Evolutionary conservation across 345 rosid species (phyloP).

Genomic region (Syzygium grande): DNA sequence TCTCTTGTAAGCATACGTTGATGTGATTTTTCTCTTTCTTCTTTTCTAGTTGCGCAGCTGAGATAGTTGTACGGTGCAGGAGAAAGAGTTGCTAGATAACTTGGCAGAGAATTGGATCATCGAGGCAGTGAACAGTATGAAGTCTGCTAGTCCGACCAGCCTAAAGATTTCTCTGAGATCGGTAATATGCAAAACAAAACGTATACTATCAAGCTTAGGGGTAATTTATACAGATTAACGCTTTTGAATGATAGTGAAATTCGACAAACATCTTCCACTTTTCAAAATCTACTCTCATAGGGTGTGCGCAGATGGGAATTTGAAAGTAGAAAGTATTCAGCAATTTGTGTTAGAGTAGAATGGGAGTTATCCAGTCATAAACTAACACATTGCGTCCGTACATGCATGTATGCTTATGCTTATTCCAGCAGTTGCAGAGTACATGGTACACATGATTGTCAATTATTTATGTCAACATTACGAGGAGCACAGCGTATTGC

Average conservation of each 20-base stretch:
- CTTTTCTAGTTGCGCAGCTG: background rate
- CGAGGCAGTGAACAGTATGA: constrained; percentile 2
- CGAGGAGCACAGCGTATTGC: background rate
- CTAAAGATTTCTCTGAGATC: constrained; percentile 8
- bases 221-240: background rate
- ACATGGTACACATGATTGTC: background rate
- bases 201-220: background rate
- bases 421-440: background rate
- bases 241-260: background rate
- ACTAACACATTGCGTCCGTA: background rate
- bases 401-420: background rate
- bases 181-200: background rate
- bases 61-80: background rate
- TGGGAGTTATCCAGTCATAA: background rate
- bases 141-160: constrained; percentile 5
- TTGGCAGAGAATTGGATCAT: constrained; percentile 5
- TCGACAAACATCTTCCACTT: background rate
- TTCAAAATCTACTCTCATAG: background rate
- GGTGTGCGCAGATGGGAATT: background rate
- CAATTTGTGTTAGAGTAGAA: background rate
- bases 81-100: background rate
- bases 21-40: background rate
- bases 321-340: background rate
- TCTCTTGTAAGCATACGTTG: background rate
- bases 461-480: background rate